Evolutionary conservation across 1,284 basidiomycete species (phyloP).

Genomic region (Tilletia horrida): DNA sequence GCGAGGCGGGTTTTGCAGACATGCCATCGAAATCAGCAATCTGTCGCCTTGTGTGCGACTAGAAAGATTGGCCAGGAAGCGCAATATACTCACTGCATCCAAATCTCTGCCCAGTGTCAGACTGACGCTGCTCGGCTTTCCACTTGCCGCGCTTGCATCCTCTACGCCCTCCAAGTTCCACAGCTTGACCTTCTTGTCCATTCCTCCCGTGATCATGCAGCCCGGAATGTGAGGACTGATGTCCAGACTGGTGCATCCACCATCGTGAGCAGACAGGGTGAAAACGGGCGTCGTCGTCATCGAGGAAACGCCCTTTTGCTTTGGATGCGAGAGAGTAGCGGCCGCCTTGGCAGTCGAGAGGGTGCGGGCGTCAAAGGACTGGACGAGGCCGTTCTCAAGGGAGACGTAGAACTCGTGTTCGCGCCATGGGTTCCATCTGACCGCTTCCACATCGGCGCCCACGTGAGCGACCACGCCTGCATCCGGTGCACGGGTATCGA

Average conservation of each 20-base stretch:
- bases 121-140: conserved; percentile 61
- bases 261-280: conserved; percentile 89
- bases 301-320: conserved; percentile 57
- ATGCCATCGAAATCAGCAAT: no score
- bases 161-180: conserved; percentile 72
- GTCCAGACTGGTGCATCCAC: conserved; percentile 86
- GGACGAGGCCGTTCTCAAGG: conserved; percentile 83
- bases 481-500: conserved; percentile 81
- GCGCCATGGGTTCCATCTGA: conserved; percentile 95
- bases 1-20: no score
- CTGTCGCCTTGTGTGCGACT: no score
- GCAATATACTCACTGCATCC: conserved; percentile 61
- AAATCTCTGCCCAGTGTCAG: conserved; percentile 84
- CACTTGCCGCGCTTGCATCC: conserved; percentile 56
- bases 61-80: no score
- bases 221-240: conserved; percentile 86
- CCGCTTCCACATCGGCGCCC: conserved; percentile 85
- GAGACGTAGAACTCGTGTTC: conserved; percentile 82
- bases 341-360: conserved; percentile 55
- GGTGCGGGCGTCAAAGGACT: conserved; percentile 84
- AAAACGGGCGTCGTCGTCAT: conserved; percentile 61
- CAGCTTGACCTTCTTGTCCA: conserved; percentile 76
- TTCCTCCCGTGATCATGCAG: conserved; percentile 85
- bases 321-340: neutral
- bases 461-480: conserved; percentile 72